Evolutionary conservation across 257 asterid species (phyloP).

Genomic region (Nemophila menziesii): DNA sequence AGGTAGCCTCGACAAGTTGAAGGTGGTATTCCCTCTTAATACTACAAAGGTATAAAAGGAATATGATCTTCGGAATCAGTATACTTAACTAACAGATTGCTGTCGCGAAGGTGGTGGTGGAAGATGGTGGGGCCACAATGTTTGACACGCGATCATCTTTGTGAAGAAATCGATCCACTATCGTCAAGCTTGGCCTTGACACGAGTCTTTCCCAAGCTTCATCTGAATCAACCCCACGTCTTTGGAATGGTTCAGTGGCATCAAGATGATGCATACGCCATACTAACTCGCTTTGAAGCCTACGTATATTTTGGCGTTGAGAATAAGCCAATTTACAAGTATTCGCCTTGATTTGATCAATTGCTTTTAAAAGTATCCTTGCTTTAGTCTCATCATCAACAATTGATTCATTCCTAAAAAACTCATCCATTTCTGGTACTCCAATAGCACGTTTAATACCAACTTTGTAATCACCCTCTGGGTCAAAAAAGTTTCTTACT

Average conservation of each 20-base stretch:
- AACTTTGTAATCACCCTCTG: conserved; percentile 1
- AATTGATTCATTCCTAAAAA: conserved; percentile 4
- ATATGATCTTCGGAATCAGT: no score
- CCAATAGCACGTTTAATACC: conserved; percentile 10
- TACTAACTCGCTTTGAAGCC: conserved; percentile 2
- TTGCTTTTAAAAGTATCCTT: conserved; percentile 4
- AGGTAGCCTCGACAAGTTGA: neutral
- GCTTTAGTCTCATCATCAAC: conserved; percentile 4
- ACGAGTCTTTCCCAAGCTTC: conserved; percentile 11
- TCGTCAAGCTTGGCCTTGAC: conserved; percentile 2
- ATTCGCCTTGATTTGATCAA: conserved; percentile 14
- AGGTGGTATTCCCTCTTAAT: no score
- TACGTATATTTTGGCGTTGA: conserved; percentile 13
- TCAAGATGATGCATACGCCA: conserved; percentile 16
- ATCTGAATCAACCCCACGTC: neutral
- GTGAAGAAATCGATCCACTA: neutral
- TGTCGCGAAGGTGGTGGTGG: neutral
- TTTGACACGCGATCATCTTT: neutral
- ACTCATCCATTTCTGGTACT: conserved; percentile 11
- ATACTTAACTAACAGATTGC: no score
- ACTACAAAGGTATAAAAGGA: no score
- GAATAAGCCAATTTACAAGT: conserved; percentile 8
- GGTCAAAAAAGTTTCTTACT: conserved; percentile 6
- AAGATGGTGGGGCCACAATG: neutral
- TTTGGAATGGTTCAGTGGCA: conserved; percentile 10